Evolutionary conservation across 2,329 filamentous ascomycete genomes (phyloP).

Genomic region (Fusarium ramigenum): DNA sequence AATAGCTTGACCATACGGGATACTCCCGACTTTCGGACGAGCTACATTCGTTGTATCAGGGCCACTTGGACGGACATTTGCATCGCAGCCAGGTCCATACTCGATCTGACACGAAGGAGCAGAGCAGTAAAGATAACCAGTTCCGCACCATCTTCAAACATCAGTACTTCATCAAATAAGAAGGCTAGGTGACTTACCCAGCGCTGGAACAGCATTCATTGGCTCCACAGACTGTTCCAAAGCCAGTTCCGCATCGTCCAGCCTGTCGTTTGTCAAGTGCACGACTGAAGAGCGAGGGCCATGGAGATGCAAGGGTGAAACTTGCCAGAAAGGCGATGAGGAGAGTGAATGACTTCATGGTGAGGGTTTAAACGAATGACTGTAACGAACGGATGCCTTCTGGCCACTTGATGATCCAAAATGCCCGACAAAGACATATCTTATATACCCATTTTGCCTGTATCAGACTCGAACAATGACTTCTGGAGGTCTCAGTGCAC

Average conservation of each 20-base stretch:
- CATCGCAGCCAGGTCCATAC: slow-evolving; percentile 70
- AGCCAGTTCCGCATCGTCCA: slow-evolving; percentile 56
- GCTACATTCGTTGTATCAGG: slow-evolving; percentile 62
- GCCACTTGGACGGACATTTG: slow-evolving; percentile 62
- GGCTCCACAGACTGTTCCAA: slow-evolving; percentile 46
- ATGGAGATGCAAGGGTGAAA: neutral
- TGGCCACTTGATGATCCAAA: neutral
- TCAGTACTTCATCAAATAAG: neutral
- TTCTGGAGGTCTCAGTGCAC: neutral
- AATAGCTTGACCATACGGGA: slow-evolving; percentile 66
- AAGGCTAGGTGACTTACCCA: slow-evolving; percentile 44
- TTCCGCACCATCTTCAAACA: slow-evolving; percentile 62
- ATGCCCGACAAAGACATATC: neutral
- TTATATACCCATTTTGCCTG: slow-evolving; percentile 6
- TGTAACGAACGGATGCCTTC: slow-evolving; percentile 35
- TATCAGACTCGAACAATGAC: neutral
- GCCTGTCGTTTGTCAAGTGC: slow-evolving; percentile 34
- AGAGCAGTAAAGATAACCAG: slow-evolving; percentile 64
- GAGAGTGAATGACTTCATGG: slow-evolving; percentile 25
- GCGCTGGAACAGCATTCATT: slow-evolving; percentile 55
- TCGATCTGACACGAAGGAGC: slow-evolving; percentile 70
- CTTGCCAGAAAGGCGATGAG: slow-evolving; percentile 6
- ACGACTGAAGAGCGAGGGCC: neutral
- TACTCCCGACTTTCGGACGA: slow-evolving; percentile 61
- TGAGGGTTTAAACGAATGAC: slow-evolving; percentile 30